Conservation (phyloP, 345 rosid species). For the Dimocarpus longan region DNA sequence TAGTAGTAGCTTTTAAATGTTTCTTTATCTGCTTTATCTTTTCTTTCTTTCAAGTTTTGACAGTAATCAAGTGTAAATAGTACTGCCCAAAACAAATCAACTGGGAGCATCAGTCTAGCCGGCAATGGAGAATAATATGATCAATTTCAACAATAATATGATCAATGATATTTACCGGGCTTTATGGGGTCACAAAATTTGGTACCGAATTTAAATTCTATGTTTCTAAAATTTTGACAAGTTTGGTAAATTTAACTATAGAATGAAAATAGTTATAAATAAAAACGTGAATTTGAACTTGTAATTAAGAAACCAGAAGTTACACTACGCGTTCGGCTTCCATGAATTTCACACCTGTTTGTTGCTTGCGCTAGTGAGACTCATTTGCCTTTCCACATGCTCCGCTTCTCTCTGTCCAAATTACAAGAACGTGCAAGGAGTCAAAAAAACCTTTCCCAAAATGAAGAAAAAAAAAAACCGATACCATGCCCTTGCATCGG, state of each 20-base stretch:
- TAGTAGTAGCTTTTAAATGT: neutral
- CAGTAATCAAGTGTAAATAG: neutral
- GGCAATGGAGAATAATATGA: conserved; percentile 6
- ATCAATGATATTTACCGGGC: too few species aligned
- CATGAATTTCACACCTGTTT: neutral
- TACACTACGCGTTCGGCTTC: neutral
- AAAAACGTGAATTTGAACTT: too few species aligned
- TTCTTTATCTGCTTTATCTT: neutral
- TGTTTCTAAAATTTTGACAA: too few species aligned
- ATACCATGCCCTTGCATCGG: neutral
- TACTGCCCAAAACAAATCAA: neutral
- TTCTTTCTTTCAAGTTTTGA: neutral
- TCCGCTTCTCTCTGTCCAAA: neutral
- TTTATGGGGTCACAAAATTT: too few species aligned
- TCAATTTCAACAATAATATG: too few species aligned
- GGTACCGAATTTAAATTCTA: too few species aligned
- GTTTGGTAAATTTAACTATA: too few species aligned
- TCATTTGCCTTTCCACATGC: conserved; percentile 3
- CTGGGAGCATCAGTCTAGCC: neutral
- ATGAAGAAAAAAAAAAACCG: neutral
- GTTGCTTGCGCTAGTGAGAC: neutral
- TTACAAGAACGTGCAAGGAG: conserved; percentile 10
- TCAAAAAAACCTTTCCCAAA: neutral
- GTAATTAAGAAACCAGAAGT: too few species aligned
- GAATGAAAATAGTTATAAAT: too few species aligned